Conservation (phyloP, 495 filamentous ascomycete species). For the Penicillium cosmopolitanum region DNA sequence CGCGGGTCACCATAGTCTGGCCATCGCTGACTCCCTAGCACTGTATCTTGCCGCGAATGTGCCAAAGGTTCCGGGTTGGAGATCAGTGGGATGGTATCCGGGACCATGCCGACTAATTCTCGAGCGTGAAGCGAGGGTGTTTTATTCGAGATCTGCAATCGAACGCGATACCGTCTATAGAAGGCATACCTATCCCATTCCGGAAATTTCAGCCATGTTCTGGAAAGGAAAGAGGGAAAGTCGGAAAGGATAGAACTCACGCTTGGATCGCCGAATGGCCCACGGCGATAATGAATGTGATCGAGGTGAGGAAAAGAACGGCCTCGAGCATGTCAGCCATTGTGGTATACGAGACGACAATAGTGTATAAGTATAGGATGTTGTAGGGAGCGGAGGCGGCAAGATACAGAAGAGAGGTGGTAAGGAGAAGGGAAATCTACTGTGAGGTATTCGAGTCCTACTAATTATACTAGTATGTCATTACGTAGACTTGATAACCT, state of each 20-base stretch:
- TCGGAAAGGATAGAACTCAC: conserved; percentile 8
- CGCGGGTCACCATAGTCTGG: conserved; percentile 2
- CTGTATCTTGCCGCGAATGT: conserved; percentile 15
- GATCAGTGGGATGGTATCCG: neutral
- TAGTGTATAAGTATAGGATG: neutral
- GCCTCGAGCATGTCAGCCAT: conserved; percentile 18
- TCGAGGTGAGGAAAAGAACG: conserved; percentile 17
- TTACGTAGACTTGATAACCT: too few relatives aligned
- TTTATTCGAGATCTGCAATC: conserved; percentile 20
- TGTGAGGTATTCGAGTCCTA: too few relatives aligned
- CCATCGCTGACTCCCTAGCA: neutral
- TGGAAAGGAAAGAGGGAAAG: too few relatives aligned
- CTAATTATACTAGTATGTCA: too few relatives aligned
- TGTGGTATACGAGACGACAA: neutral
- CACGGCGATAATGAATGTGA: conserved; percentile 22
- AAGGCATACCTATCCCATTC: conserved; percentile 14
- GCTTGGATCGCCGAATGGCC: conserved; percentile 15
- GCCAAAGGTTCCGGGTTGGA: conserved; percentile 5
- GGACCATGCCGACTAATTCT: conserved; percentile 14
- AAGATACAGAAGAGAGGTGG: neutral
- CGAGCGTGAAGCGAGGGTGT: neutral
- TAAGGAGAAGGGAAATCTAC: neutral
- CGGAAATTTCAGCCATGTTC: too few relatives aligned
- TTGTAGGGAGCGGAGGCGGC: neutral
- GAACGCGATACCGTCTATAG: conserved; percentile 24